Conservation (phyloP, 805 yeast genomes). For the Candida parachauliodes region DNA sequence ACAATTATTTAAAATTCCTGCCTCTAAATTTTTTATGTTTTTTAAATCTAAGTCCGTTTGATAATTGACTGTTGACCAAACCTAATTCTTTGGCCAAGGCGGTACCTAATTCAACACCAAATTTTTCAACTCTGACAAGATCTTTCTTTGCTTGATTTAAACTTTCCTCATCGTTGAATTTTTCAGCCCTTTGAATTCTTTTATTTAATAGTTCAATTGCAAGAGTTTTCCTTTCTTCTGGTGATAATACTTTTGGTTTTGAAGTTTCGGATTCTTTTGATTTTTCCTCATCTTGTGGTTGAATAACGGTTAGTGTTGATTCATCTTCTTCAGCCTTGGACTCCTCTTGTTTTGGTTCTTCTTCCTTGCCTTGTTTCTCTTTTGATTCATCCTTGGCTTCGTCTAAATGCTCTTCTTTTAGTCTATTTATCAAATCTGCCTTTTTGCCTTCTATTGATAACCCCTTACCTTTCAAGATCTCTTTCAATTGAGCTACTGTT, state of each 20-base stretch:
- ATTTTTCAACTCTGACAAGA: constrained; percentile 72
- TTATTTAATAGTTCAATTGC: constrained; percentile 66
- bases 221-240: constrained; percentile 67
- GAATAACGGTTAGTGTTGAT: constrained; percentile 10
- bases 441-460: constrained; percentile 76
- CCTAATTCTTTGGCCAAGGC: constrained; percentile 69
- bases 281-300: constrained; percentile 24
- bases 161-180: constrained; percentile 68
- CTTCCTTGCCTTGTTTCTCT: constrained; percentile 11
- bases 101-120: constrained; percentile 71
- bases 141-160: constrained; percentile 56
- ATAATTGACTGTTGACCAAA: constrained; percentile 36
- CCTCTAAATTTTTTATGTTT: constrained; percentile 3
- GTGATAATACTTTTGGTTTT: constrained; percentile 41
- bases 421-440: constrained; percentile 66
- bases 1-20: neutral
- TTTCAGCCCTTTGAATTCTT: constrained; percentile 68
- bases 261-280: constrained; percentile 13
- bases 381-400: constrained; percentile 6
- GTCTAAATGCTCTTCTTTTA: constrained; percentile 37
- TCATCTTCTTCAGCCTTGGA: constrained; percentile 5
- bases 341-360: constrained; percentile 14
- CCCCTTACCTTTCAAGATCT: constrained; percentile 61
- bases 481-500: constrained; percentile 84
- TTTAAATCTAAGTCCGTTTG: constrained; percentile 14